A percentile compares a stretch with the other conserved stretches of the same genome.
These are phyloP conservation scores for Leccinum ochraceum DNA, from an alignment of 768 basidiomycete species.

Conservation along the genomic window DNA sequence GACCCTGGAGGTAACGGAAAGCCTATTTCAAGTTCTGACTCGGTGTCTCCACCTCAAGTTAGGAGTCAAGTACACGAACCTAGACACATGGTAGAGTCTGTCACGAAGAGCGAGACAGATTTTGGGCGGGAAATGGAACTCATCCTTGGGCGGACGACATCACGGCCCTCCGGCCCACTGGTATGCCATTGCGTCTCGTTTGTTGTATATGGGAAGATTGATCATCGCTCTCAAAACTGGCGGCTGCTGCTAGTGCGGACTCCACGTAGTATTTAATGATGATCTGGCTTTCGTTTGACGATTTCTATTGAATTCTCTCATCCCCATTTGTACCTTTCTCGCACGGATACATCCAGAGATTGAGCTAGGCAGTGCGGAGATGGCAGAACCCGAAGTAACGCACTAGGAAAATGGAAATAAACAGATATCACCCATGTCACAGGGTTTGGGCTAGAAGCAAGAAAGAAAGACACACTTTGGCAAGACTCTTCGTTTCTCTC, in stretches of 20 bases:
- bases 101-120: neutral
- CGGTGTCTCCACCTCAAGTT: slow-evolving; percentile 17
- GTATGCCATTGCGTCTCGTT: neutral
- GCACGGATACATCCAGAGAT: neutral
- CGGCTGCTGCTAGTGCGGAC: too few species aligned
- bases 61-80: neutral
- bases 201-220: neutral
- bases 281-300: too few species aligned
- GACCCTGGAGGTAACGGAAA: slow-evolving; percentile 51
- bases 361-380: too few species aligned
- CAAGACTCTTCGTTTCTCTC: neutral
- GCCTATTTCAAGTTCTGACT: slow-evolving; percentile 7
- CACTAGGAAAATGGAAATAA: too few species aligned
- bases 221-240: neutral
- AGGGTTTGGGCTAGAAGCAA: neutral
- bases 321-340: neutral
- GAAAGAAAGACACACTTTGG: neutral
- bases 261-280: too few species aligned
- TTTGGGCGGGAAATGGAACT: neutral
- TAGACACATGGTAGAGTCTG: neutral
- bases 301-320: too few species aligned
- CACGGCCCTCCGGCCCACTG: neutral
- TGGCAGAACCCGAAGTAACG: too few species aligned
- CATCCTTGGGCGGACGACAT: neutral
- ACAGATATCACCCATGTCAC: too few species aligned